Conservation (phyloP, 148 eudicot species). For the Camellia sinensis region DNA sequence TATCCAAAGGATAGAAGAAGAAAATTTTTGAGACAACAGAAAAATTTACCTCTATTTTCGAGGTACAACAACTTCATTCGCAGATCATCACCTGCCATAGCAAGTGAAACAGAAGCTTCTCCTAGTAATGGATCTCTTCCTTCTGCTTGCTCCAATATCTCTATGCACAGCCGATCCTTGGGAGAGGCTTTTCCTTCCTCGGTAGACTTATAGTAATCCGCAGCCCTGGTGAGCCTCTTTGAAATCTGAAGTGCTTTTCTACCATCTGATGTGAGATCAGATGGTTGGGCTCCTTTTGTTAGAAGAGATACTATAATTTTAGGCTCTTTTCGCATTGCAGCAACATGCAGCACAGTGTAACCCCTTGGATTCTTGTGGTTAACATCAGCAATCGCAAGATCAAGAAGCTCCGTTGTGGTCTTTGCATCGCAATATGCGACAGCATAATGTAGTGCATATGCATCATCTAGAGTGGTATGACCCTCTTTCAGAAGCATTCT, state of each 20-base stretch:
- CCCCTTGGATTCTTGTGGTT: constrained; percentile 57
- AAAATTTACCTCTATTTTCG: constrained; percentile 76
- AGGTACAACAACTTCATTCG: constrained; percentile 73
- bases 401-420: constrained; percentile 71
- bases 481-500: constrained; percentile 74
- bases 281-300: constrained; percentile 86
- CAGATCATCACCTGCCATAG: constrained; percentile 77
- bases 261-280: constrained; percentile 71
- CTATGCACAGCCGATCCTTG: constrained; percentile 86
- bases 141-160: constrained; percentile 87
- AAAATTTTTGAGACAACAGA: not conserved
- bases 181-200: constrained; percentile 67
- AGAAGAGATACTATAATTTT: constrained; percentile 76
- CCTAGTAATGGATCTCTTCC: constrained; percentile 73
- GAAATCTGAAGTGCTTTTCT: constrained; percentile 77
- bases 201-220: constrained; percentile 40
- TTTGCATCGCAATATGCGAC: constrained; percentile 89
- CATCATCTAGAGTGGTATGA: constrained; percentile 67
- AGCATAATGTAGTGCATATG: constrained; percentile 86
- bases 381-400: constrained; percentile 74
- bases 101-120: constrained; percentile 77
- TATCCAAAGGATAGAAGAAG: not conserved
- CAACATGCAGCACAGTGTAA: constrained; percentile 77
- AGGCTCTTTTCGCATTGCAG: constrained; percentile 94
- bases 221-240: constrained; percentile 72